These are phyloP conservation scores for Crucibulum laeve DNA, from an alignment of 768 basidiomycete genomes.

Conservation along the genomic window DNA sequence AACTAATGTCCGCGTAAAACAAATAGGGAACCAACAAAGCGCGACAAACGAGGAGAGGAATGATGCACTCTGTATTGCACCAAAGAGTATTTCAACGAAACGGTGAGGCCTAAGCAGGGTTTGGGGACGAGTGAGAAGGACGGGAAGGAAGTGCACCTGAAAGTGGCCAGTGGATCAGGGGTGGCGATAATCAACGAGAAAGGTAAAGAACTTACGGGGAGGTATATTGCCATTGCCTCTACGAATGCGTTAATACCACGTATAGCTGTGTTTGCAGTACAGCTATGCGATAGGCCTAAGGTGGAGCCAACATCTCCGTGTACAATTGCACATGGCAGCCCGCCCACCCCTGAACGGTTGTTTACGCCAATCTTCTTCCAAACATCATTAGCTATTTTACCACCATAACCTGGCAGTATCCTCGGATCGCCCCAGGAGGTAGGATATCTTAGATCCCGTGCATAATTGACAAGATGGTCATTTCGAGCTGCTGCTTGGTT, in stretches of 20 bases:
- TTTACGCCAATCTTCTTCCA: constrained; percentile 58
- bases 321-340: constrained; percentile 72
- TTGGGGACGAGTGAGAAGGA: constrained; percentile 55
- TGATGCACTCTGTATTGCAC: constrained; percentile 59
- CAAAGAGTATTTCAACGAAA: constrained; percentile 36
- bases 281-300: constrained; percentile 49
- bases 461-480: constrained; percentile 38
- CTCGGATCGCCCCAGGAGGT: constrained; percentile 59
- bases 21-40: constrained; percentile 67
- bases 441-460: constrained; percentile 55
- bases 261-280: constrained; percentile 51
- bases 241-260: constrained; percentile 55
- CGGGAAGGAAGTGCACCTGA: constrained; percentile 71
- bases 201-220: constrained; percentile 50
- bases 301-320: constrained; percentile 51
- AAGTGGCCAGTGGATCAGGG: not conserved
- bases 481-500: constrained; percentile 32
- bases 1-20: constrained; percentile 61
- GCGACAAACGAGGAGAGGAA: constrained; percentile 74
- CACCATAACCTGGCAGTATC: constrained; percentile 60
- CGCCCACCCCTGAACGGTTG: constrained; percentile 53
- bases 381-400: constrained; percentile 37
- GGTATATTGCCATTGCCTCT: constrained; percentile 61
- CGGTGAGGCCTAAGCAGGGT: constrained; percentile 41
- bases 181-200: not conserved